Evolutionary conservation across 208 protist genomes (phyloP), one percentile per base, ranked within the genome.

Genomic region (Trichomonas vaginalis): DNA sequence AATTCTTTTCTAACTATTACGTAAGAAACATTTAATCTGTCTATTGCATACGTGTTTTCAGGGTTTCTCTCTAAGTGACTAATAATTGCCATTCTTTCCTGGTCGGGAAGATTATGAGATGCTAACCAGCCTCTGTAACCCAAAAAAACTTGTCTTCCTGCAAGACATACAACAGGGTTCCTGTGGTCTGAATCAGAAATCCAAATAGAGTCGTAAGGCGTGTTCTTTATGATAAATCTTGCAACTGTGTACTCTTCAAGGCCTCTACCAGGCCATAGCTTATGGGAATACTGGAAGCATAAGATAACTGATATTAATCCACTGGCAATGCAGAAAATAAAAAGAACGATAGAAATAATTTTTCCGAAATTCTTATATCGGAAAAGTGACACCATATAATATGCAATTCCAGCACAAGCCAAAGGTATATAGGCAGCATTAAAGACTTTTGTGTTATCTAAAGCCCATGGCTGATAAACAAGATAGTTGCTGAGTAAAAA

Each of bases 381-480:
- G 45, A 42, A 56, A 14, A 92, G 12, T 0, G 27, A 40, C 8
- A 92, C 37, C 39, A 92, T 51, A 9, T 48, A 35, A 56, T 39
- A 17, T 39, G 86, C 23, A 51, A 92, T 39, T 48, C 42, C 42
- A 15, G 86, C 86, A 56, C 42, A 42, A 37, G 86, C 86, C 14
- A 92, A 40, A 35, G 86, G 86, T 56, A 92, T 92, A 9, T 45
- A 92, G 8, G 40, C 86, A 39, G 86, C 86, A 92, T 92, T 92
- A 51, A 92, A 92, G 10, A 92, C 45, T 51, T 92, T 92, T 51
- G 86, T 92, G 45, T 92, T 92, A 92, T 92, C 86, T 39, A 92
- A 15, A 49, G 15, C 37, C 86, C 86, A 92, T 39, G 86, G 86
- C 46, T 92, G 86, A 92, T 92, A 92, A 40, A 40, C 48, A 51